A percentile compares a stretch with the other conserved stretches of the same genome.
phyloP scores from a whole-genome alignment of 2,329 filamentous ascomycete genomes.

The Colletotrichum magnum region DNA sequence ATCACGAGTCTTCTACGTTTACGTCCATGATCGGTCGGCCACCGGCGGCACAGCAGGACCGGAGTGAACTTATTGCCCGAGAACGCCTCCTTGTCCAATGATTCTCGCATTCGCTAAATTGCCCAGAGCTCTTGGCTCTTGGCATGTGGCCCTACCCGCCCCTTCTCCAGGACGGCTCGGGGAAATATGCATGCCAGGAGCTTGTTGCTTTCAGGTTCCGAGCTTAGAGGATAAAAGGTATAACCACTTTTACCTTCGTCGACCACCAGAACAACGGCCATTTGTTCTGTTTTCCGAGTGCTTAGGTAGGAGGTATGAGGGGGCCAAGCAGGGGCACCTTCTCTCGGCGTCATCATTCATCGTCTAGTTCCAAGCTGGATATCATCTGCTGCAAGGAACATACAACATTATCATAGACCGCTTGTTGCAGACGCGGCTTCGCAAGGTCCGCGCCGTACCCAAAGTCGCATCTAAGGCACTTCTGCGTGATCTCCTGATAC shows the following conservation, averaged over 20 bases:
- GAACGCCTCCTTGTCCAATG: not conserved
- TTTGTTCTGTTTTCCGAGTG: too few species aligned
- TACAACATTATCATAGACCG: slow-evolving; percentile 30
- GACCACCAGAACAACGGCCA: too few species aligned
- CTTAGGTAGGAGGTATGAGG: too few species aligned
- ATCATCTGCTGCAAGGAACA: slow-evolving; percentile 39
- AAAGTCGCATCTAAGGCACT: slow-evolving; percentile 46
- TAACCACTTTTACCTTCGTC: too few species aligned
- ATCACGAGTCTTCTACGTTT: too few species aligned
- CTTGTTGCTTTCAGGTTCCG: too few species aligned
- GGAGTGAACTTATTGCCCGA: not conserved
- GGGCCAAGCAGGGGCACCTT: too few species aligned
- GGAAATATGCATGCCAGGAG: too few species aligned
- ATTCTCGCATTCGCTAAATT: not conserved
- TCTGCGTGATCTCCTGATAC: slow-evolving; percentile 45
- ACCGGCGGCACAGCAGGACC: not conserved
- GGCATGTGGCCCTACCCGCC: not conserved
- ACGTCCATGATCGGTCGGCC: too few species aligned
- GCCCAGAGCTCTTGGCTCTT: not conserved
- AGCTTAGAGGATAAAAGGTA: too few species aligned
- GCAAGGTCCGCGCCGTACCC: slow-evolving; percentile 38
- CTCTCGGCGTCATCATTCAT: not conserved
- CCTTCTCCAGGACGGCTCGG: not conserved
- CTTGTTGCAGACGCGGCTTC: slow-evolving; percentile 29
- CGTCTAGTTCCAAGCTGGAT: slow-evolving; percentile 20